Evolutionary conservation across 495 filamentous ascomycete genomes (phyloP).

Genomic region (Aspergillus egyptiacus): DNA sequence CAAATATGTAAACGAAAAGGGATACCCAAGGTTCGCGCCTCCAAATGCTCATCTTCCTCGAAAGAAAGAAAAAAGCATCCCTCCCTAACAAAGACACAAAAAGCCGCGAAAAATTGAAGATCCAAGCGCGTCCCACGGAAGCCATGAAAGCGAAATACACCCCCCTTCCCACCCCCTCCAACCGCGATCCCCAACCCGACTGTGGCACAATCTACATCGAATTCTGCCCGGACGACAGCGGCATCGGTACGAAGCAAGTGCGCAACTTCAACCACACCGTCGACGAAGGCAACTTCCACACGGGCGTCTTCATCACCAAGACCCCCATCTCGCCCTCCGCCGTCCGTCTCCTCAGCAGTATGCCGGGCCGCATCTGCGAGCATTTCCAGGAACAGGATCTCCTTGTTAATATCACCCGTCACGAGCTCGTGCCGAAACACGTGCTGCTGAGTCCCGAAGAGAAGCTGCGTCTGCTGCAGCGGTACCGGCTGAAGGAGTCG

Average conservation of each 20-base stretch:
- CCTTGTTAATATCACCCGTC: slow-evolving; percentile 95
- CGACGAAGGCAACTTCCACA: slow-evolving; percentile 68
- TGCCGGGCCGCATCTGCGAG: slow-evolving; percentile 76
- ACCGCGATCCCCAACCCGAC: slow-evolving; percentile 60
- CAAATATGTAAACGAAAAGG: slow-evolving; percentile 61
- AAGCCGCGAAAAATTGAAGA: slow-evolving; percentile 78
- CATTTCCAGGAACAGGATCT: slow-evolving; percentile 93
- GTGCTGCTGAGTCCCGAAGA: slow-evolving; percentile 84
- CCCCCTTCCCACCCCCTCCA: slow-evolving; percentile 52
- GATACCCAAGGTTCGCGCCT: slow-evolving; percentile 59
- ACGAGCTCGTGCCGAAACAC: slow-evolving; percentile 94
- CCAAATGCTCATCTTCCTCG: neutral
- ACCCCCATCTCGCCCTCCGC: slow-evolving; percentile 78
- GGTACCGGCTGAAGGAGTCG: slow-evolving; percentile 94
- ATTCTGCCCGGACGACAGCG: slow-evolving; percentile 66
- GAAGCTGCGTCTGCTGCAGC: slow-evolving; percentile 71
- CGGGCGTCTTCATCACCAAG: slow-evolving; percentile 80
- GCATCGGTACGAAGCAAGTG: slow-evolving; percentile 84
- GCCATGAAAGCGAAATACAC: slow-evolving; percentile 81
- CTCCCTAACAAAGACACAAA: slow-evolving; percentile 56
- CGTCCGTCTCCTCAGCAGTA: slow-evolving; percentile 60
- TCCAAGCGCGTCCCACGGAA: slow-evolving; percentile 75
- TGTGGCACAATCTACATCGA: slow-evolving; percentile 91
- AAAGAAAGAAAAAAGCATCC: no score
- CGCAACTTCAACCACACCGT: slow-evolving; percentile 81